Evolutionary conservation across 2,329 filamentous ascomycete genomes (phyloP), one percentile per base, ranked within the genome.

Genomic region (Sporothrix pallida): DNA sequence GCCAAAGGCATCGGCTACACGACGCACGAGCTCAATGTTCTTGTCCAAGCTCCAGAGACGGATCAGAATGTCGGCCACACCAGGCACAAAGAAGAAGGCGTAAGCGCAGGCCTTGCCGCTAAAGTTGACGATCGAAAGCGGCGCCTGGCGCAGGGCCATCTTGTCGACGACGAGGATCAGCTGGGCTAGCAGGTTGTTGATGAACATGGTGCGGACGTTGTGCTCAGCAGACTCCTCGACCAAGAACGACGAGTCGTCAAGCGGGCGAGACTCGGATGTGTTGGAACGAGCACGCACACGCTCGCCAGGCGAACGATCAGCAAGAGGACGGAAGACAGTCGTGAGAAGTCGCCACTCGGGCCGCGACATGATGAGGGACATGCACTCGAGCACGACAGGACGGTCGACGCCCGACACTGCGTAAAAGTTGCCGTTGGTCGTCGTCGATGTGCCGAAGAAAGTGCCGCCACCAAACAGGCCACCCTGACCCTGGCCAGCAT

Each of bases 81-180:
- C 93, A 0, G 94, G 93, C 42, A 93, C 95, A 79, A 97, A 98
- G 83, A 95, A 96, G 82, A 97, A 97, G 44, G 93, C 94, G 81
- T 97, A 97, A 1, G 95, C 94, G 79, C 93, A 95, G 3, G 94
- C 93, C 82, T 96, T 97, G 74, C 93, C 95, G 72, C 93, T 94
- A 80, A 97, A 97, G 44, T 92, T 92, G 74, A 97, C 93, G 74
- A 94, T 81, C 77, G 89, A 92, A 23, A 85, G 78, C 0, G 88
- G 87, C 3, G 85, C 85, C 74, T 94, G 92, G 68, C 93, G 89
- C 78, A 93, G 85, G 17, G 93, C 94, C 90, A 97, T 92, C 80
- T 94, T 95, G 72, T 96, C 93, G 7, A 97, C 91, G n/a, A 94
- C 92, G 76, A 96, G 92, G 1, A 89, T 87, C 89, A 97, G 92